A percentile compares a stretch with the other conserved stretches of the same genome.
These are phyloP conservation scores for Mortierella hygrophila DNA, from an alignment of 192 early-diverging fungal genomes.

Conservation along the genomic window DNA sequence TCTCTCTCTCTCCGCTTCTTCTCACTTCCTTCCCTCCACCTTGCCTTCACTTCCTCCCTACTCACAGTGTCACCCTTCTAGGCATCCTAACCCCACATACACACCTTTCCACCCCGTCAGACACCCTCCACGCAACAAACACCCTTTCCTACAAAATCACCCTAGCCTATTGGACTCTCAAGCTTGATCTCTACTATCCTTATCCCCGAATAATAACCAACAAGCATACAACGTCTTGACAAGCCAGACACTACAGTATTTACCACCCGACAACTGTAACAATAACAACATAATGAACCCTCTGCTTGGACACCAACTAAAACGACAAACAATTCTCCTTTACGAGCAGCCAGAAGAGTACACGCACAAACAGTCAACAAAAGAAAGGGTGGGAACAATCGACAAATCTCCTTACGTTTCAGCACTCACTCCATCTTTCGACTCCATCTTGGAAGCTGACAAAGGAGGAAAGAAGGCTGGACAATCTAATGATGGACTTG, in stretches of 20 bases:
- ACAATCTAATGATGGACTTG: background rate
- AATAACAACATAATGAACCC: background rate
- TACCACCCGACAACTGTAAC: background rate
- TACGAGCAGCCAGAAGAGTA: background rate
- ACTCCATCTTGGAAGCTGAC: background rate
- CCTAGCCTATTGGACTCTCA: no score
- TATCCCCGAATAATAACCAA: background rate
- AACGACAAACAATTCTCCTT: background rate
- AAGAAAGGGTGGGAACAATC: background rate
- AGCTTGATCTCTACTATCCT: no score
- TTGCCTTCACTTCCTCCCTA: no score
- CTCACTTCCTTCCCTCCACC: no score
- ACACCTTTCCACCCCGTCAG: no score
- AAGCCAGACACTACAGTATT: background rate
- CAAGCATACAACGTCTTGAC: background rate
- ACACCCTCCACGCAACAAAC: no score
- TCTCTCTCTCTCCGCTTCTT: no score
- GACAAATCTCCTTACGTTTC: background rate
- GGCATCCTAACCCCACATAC: no score
- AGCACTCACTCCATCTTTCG: background rate
- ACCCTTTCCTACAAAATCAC: no score
- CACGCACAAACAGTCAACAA: background rate
- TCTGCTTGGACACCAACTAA: background rate
- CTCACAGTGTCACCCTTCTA: no score
- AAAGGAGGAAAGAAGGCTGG: background rate